Base-by-base conservation (phyloP, 345 rosid species). In the Hypericum androsaemum region DNA sequence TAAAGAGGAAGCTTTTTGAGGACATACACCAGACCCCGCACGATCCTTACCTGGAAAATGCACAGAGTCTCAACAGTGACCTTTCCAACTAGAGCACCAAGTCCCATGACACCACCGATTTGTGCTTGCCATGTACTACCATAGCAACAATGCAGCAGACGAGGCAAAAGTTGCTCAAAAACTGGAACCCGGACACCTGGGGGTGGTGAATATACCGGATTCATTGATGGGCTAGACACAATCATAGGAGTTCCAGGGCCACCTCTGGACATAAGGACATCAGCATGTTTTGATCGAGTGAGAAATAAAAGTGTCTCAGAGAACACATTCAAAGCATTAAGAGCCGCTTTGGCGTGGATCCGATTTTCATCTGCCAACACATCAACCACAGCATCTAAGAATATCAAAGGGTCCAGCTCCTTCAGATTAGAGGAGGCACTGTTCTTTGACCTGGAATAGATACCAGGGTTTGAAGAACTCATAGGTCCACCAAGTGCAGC, bases 51-150 rank as follows among this genome's bases (percentile, higher is more conserved):
- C 77, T 92, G 97, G 70, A 92, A 88, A 75, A 58, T 68, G 67
- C 95, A 88, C 60, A 92, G 57, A 39, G 83, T 81, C 71, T 92
- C 99, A 59, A 88, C 99, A 67, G 95, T 88, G 54, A 88, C 95
- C 80, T 88, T 92, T 51, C 99, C 99, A 45, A 92, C 94, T 68
- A 92, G 66, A 56, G 95, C 94, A 64, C 94, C 94, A 53, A 92
- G 82, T 37, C 99, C 97, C 94, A 88, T 81, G 65, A 92, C 99
- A 62, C 97, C 99, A 60, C 99, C 99, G 83, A 92, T 85, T 64
- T 92, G 98, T 39, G 95, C 86, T 74, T 92, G 95, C 98, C 98
- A 92, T 32, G 86, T 81, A 64, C 79, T 92, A 60, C 98, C 98
- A 73, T 83, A 88, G 71, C 95, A 92, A 72, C 97, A 87, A 72